Base-by-base conservation (phyloP, 1,139 yeast species). In the Eremothecium gossypii region DNA sequence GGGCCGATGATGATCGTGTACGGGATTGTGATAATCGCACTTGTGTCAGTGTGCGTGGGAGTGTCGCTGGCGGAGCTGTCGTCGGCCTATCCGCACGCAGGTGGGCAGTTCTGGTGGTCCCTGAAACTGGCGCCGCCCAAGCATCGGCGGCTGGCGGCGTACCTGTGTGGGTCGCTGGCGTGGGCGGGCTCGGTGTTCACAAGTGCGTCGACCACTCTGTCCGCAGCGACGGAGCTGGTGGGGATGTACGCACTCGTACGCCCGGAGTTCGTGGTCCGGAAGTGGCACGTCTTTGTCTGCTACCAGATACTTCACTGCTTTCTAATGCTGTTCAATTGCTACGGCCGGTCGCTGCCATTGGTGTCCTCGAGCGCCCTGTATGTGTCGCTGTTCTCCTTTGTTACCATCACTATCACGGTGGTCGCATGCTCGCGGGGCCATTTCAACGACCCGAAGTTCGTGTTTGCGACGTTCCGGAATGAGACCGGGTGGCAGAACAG, bases 21-120 rank as follows among this genome's bases (percentile, higher is more conserved):
- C 53, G 86, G 86, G 53, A 78, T 79, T 50, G 64, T 79, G 27
- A 78, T 80, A 50, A 70, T 80, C 45, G 77, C 85, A 0, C 61
- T 61, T 45, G 57, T 76, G 10, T 73, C 80, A 1, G 51, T 67
- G 17, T 69, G 75, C 50, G 66, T 76, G 39, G 81, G 77, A 37
- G 65, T 69, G 36, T 71, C 79, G 1, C 61, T 76, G 36, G 70
- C 77, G 14, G 81, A 76, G 54, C 57, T 76, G 46, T 64, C 76
- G 4, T 70, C 76, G 23, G 79, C 80, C 7, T 75, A 68, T 52
- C 83, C 83, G 1, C 76, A 76, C 46, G 78, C 83, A 5, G 83
- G 83, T 41, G 83, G 83, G 30, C 83, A 77, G 60, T 77, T 76
- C 51, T 76, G 71, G 56, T 76, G 82, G 82, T 70, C 79, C n/a